Evolutionary conservation across 495 filamentous ascomycete genomes (phyloP), one percentile per base, ranked within the genome.

Genomic region (Trichocladium uniseriatum): DNA sequence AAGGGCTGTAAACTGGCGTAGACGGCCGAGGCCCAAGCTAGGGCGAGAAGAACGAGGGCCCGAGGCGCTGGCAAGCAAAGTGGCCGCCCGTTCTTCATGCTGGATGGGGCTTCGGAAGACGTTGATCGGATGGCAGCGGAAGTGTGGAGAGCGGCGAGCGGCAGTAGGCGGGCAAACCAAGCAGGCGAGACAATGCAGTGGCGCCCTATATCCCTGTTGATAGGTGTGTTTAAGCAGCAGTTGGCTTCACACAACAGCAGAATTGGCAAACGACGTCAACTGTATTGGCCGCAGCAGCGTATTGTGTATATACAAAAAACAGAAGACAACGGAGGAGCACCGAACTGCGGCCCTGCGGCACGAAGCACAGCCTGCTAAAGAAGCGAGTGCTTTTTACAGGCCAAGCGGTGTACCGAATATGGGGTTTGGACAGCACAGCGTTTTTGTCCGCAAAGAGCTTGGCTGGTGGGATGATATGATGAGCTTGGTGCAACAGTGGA

Each of bases 1-100:
- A 63, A 66, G 7, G 59, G 60, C 21, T 60, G 57, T 38, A 58
- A 43, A 28, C 44, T 53, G 43, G 57, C 61, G 42, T 22, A 39
- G 16, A 53, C 55, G 14, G 48, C 45, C 3, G 53, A 56, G n/a
- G 41, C 29, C n/a, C 43, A 31, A 27, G 54, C 43, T 18, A 50
- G 21, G 8, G 34, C 32, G 16, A 57, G 20, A 6, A 57, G 39
- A 21, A 54, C 15, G 34, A 38, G 20, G 29, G 28, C 42, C 32
- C 22, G 42, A 24, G 1, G 15, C 15, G 15, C 20, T 7, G 11
- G 5, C 9, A 29, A 9, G 9, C 11, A 19, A 32, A 11, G 31
- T 29, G 31, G 19, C 10, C 16, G 34, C 19, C 27, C 15, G 38
- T 31, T 43, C 34, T 19, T 34, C 44, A 53, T 53, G n/a, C n/a